Percentiles rank a stretch among this genome's conserved stretches.
Conservation (phyloP, 257 asterid species). For the Plantago elongata region DNA sequence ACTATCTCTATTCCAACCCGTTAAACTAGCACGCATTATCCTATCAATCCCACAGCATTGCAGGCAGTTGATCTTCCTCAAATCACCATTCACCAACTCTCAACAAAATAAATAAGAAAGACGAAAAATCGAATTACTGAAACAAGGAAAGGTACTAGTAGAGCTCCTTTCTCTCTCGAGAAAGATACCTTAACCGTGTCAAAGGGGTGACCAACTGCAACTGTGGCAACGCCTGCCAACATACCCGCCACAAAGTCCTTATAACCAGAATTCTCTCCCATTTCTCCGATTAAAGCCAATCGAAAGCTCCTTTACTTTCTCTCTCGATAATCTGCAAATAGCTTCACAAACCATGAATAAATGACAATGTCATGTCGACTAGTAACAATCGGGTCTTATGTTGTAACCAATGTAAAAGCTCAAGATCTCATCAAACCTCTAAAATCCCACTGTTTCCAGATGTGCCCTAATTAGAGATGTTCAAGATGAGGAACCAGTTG, state of each 20-base stretch:
- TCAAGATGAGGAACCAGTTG: too few relatives aligned
- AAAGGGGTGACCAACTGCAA: conserved; percentile 82
- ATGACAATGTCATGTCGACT: too few relatives aligned
- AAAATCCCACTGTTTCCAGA: too few relatives aligned
- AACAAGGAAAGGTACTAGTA: too few relatives aligned
- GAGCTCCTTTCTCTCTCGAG: neutral
- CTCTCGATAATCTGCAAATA: neutral
- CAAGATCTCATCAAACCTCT: too few relatives aligned
- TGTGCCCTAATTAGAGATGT: too few relatives aligned
- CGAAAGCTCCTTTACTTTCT: neutral
- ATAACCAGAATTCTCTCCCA: conserved; percentile 53
- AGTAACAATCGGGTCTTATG: too few relatives aligned
- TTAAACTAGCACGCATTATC: neutral
- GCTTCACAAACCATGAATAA: neutral
- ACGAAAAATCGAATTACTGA: neutral
- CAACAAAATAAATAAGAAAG: neutral
- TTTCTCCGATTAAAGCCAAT: neutral
- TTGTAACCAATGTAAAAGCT: too few relatives aligned
- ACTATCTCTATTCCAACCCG: too few relatives aligned
- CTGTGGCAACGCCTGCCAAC: conserved; percentile 87
- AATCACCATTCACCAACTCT: too few relatives aligned
- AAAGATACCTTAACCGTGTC: conserved; percentile 82
- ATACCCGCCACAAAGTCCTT: conserved; percentile 84
- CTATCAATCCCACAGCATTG: neutral
- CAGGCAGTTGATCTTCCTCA: neutral